Evolutionary conservation across 352 stramenopile genomes (phyloP).

Genomic region (Globisporangium sylvaticum): DNA sequence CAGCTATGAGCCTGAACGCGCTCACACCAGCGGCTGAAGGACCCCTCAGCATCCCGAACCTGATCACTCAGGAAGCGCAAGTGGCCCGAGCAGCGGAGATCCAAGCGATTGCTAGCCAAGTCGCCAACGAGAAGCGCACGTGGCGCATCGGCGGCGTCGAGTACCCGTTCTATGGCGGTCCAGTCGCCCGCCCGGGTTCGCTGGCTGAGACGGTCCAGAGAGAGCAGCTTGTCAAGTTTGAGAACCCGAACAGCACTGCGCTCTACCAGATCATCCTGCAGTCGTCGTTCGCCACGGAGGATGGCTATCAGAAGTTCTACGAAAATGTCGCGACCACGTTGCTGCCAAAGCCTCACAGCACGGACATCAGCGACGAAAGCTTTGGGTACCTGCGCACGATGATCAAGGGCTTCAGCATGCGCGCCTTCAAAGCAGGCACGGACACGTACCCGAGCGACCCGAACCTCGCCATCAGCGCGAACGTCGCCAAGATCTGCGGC

Average conservation of each 20-base stretch:
- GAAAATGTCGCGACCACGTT: not conserved
- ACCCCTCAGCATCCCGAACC: not conserved
- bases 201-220: constrained; percentile 3
- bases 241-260: constrained; percentile 5
- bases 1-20: not conserved
- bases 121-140: constrained; percentile 11
- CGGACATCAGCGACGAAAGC: constrained; percentile 34
- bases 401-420: constrained; percentile 43
- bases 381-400: constrained; percentile 39
- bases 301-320: constrained; percentile 12
- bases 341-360: constrained; percentile 13
- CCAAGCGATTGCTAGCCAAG: not conserved
- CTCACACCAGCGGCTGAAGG: not conserved
- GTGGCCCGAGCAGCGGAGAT: not conserved
- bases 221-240: not conserved
- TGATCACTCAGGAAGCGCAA: not conserved
- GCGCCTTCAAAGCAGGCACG: constrained; percentile 1
- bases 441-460: constrained; percentile 24
- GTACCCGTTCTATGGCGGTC: constrained; percentile 33
- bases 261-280: not conserved
- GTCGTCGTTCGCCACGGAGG: constrained; percentile 14
- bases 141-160: not conserved
- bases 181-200: constrained; percentile 24
- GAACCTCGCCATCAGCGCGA: constrained; percentile 17
- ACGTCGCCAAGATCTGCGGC: constrained; percentile 33